Evolutionary conservation across 2,329 filamentous ascomycete species (phyloP).

Genomic region (Cyphellophora attinorum): DNA sequence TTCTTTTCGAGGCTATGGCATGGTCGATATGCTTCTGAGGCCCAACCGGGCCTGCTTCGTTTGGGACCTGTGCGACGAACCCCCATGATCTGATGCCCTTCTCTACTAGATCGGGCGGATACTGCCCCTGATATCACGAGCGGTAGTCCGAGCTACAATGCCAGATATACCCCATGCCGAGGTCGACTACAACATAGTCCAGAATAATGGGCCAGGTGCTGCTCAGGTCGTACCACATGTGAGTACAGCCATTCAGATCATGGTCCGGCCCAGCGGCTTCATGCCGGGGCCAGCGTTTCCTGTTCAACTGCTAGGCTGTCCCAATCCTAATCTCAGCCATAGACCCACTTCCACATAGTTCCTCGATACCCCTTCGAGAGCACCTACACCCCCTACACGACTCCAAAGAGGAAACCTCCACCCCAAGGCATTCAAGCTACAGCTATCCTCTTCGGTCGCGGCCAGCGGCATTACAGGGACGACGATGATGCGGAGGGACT

Average conservation of each 20-base stretch:
- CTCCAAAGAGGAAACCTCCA: constrained; percentile 10
- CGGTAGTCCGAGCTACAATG: constrained; percentile 63
- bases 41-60: no score
- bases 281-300: no score
- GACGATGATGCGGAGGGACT: constrained; percentile 33
- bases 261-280: no score
- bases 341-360: constrained; percentile 86
- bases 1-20: no score
- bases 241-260: no score
- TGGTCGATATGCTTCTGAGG: no score
- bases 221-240: constrained; percentile 81
- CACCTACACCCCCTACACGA: constrained; percentile 2
- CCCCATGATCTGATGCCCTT: no score
- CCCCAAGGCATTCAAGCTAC: constrained; percentile 10
- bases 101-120: constrained; percentile 37
- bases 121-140: constrained; percentile 48
- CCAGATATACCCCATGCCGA: constrained; percentile 25
- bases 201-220: constrained; percentile 85
- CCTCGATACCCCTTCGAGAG: constrained; percentile 53
- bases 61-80: no score
- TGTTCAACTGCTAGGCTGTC: no score
- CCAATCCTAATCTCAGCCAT: no score
- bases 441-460: constrained; percentile 39
- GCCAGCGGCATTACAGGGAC: constrained; percentile 36
- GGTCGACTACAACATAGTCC: constrained; percentile 86